Evolutionary conservation across 2,329 filamentous ascomycete species (phyloP), one percentile per base, ranked within the genome.

Genomic region (Bertia moriformis): DNA sequence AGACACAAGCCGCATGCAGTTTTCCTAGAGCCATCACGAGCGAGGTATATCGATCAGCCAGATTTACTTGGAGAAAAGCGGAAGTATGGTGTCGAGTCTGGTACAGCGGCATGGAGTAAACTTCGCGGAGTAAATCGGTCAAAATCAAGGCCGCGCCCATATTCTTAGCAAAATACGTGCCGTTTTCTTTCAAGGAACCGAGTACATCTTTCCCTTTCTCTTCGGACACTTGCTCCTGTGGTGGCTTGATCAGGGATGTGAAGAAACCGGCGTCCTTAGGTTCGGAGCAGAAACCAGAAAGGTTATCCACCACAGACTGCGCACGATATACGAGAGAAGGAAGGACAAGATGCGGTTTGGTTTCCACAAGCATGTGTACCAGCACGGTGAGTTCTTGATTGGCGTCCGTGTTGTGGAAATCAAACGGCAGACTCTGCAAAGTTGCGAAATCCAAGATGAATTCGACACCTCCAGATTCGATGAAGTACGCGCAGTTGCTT

Each of bases 361-460:
- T 72, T 48, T 96, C 89, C 4, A 88, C 74, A 45, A 95, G 70
- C 45, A 80, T 71, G 45, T 83, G 76, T 38, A 94, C 67, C 10
- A 93, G 79, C 24, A 76, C 72, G 14, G 78, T 73, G 40, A 95
- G 66, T 43, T 81, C 76, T 43, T 79, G 73, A 41, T 78, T 79
- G 3, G 83, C 73, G 39, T 69, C 61, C 4, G 73, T 71, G 30
- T 82, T 78, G 29, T 78, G 71, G 51, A 83, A 79, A 50, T 83
- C 73, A 48, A 78, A 77, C 1, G 85, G 77, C 37, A 96, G 67
- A 53, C 85, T 88, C 4, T 86, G 82, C 19, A 88, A 73, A 40
- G 83, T 84, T 30, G 81, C 81, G 40, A 95, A 74, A 51, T 95
- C 86, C 40, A 98, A 66, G 15, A 96, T 66, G 38, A 82, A 68